Conservation (phyloP, 768 basidiomycete genomes). For the Tulasnella sp. region DNA sequence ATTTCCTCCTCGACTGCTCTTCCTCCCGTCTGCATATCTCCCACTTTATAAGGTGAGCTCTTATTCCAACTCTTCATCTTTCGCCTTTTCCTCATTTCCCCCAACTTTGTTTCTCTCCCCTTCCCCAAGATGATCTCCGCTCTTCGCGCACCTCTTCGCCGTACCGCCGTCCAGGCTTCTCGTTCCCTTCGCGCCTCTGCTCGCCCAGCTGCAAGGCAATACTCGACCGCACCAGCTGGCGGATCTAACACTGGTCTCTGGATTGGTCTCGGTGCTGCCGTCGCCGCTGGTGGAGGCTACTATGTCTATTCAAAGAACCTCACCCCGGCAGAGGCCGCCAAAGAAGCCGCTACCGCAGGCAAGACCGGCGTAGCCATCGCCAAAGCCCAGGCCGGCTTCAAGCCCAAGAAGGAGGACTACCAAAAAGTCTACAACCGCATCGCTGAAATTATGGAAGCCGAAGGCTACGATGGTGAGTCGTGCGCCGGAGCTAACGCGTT, state of each 20-base stretch:
- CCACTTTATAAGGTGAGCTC: not conserved
- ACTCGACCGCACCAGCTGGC: constrained; percentile 11
- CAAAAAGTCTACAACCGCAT: constrained; percentile 94
- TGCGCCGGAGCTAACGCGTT: not conserved
- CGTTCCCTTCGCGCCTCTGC: constrained; percentile 20
- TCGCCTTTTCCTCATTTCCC: not conserved
- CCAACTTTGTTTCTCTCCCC: not conserved
- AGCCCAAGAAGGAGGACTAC: constrained; percentile 73
- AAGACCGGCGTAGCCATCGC: constrained; percentile 52
- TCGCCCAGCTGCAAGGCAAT: constrained; percentile 15
- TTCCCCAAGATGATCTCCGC: not conserved
- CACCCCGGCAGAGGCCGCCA: constrained; percentile 30
- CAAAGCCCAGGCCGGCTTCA: constrained; percentile 57
- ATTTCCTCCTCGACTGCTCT: constrained; percentile 1
- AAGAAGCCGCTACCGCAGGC: constrained; percentile 40
- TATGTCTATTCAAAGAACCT: constrained; percentile 38
- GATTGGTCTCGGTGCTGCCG: constrained; percentile 49
- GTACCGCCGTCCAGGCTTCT: constrained; percentile 15
- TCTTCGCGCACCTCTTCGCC: constrained; percentile 13
- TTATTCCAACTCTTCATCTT: not conserved
- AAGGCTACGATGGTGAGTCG: constrained; percentile 74
- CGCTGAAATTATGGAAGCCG: constrained; percentile 60
- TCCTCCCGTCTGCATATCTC: not conserved
- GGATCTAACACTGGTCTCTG: constrained; percentile 40
- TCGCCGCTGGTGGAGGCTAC: constrained; percentile 51